Evolutionary conservation across 2,329 filamentous ascomycete genomes (phyloP).

Genomic region (Ascochyta lentis): DNA sequence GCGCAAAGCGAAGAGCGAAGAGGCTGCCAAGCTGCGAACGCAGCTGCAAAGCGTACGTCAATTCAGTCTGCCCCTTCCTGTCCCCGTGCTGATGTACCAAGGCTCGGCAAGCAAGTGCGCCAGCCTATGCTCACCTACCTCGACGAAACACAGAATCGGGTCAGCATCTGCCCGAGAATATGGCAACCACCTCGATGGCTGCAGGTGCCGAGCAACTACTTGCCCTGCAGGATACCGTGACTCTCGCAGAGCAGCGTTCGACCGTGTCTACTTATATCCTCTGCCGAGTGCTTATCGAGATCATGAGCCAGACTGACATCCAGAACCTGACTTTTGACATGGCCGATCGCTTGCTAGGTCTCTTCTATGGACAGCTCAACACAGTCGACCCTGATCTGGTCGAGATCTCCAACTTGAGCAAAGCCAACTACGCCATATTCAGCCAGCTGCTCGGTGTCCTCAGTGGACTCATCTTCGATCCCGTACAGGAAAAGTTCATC

Average conservation of each 20-base stretch:
- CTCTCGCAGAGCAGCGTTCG: constrained; percentile 84
- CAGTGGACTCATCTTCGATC: constrained; percentile 89
- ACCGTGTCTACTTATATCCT: constrained; percentile 96
- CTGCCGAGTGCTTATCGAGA: constrained; percentile 90
- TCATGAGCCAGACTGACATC: constrained; percentile 88
- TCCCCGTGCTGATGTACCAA: constrained; percentile 27
- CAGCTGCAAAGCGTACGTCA: constrained; percentile 41
- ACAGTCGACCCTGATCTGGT: constrained; percentile 84
- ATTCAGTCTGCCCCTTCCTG: not conserved
- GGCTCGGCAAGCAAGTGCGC: constrained; percentile 38
- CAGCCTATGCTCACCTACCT: constrained; percentile 34
- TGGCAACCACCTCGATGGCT: constrained; percentile 34
- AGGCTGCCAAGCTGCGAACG: constrained; percentile 59
- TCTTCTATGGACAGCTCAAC: constrained; percentile 95
- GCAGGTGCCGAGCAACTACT: constrained; percentile 43
- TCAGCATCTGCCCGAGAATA: constrained; percentile 34
- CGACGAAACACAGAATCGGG: constrained; percentile 48
- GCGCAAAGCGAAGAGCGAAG: constrained; percentile 94
- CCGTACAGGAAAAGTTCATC: constrained; percentile 82
- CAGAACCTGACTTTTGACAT: constrained; percentile 85
- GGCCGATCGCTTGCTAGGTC: constrained; percentile 90
- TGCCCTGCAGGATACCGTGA: constrained; percentile 71
- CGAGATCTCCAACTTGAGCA: constrained; percentile 77
- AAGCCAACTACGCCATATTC: constrained; percentile 96
- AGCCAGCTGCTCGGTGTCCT: constrained; percentile 93